A percentile compares a stretch with the other conserved stretches of the same genome.
Conservation (phyloP, 2,329 filamentous ascomycete genomes). For the Biscogniauxia marginata region DNA sequence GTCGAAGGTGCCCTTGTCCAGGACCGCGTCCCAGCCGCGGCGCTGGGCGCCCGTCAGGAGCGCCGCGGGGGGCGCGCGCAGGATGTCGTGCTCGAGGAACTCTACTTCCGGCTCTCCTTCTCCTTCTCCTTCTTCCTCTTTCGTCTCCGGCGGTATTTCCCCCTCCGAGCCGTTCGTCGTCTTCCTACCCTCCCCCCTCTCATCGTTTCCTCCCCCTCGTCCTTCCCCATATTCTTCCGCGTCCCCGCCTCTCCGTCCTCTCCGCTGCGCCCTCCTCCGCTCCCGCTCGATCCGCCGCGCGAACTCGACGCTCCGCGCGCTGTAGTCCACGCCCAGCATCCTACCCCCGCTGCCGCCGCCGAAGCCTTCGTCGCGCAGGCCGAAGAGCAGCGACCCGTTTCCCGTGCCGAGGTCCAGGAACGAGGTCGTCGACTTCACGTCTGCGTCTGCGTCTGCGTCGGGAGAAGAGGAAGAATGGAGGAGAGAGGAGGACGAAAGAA, state of each 20-base stretch:
- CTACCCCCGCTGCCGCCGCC: slow-evolving; percentile 56
- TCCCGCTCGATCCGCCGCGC: slow-evolving; percentile 61
- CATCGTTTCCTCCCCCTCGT: too few relatives aligned
- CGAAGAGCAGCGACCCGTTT: slow-evolving; percentile 88
- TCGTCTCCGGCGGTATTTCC: slow-evolving; percentile 17
- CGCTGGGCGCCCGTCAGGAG: slow-evolving; percentile 32
- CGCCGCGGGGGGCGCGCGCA: slow-evolving; percentile 41
- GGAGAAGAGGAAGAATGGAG: slow-evolving; percentile 9
- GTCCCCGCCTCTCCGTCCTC: slow-evolving; percentile 21
- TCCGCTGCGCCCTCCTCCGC: slow-evolving; percentile 21
- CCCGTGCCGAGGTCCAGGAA: slow-evolving; percentile 91
- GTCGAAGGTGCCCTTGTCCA: slow-evolving; percentile 99
- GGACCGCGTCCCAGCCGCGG: slow-evolving; percentile 77
- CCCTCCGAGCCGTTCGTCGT: slow-evolving; percentile 14
- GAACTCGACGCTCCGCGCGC: slow-evolving; percentile 68
- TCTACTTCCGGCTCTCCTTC: slow-evolving; percentile 22
- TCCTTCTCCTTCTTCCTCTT: slow-evolving; percentile 4
- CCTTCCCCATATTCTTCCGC: slow-evolving; percentile 14
- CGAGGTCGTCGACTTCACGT: slow-evolving; percentile 40
- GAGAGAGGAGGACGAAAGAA: slow-evolving; percentile 49
- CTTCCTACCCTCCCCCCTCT: too few relatives aligned
- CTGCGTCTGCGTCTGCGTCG: slow-evolving; percentile 14
- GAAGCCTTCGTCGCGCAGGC: slow-evolving; percentile 68
- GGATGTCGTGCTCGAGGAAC: slow-evolving; percentile 63
- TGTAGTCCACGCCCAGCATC: slow-evolving; percentile 90